Conservation (phyloP, 768 basidiomycete genomes). For the Fomitopsis pulvina region DNA sequence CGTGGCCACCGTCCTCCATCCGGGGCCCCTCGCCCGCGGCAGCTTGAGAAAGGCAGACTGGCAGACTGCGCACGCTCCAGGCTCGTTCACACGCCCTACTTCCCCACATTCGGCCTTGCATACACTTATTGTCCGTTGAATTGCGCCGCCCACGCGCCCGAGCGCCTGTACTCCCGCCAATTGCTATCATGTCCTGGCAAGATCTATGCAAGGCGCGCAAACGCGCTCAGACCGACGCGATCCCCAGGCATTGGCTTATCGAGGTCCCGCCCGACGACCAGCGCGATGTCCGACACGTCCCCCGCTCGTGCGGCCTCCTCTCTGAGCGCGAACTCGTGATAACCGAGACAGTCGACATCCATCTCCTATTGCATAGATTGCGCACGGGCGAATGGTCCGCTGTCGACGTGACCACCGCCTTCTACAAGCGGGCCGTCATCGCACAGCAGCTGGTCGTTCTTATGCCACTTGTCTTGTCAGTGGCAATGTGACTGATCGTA, state of each 20-base stretch:
- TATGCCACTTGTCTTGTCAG: background rate
- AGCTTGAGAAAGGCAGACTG: background rate
- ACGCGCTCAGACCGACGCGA: constrained; percentile 41
- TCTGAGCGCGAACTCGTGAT: constrained; percentile 51
- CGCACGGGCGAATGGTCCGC: constrained; percentile 51
- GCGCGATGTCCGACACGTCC: constrained; percentile 48
- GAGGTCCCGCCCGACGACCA: constrained; percentile 37
- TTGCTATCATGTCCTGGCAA: constrained; percentile 33
- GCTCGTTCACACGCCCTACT: no score
- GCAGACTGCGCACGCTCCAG: no score
- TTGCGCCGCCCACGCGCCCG: background rate
- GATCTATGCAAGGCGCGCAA: constrained; percentile 48
- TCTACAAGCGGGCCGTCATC: constrained; percentile 42
- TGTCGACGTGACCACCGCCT: constrained; percentile 40
- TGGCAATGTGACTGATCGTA: background rate
- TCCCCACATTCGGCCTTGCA: no score
- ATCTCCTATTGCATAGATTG: constrained; percentile 44
- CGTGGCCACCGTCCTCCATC: background rate
- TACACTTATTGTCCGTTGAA: no score
- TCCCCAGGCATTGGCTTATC: constrained; percentile 63
- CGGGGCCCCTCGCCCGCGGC: background rate
- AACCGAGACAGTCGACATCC: constrained; percentile 44
- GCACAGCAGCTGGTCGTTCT: constrained; percentile 39
- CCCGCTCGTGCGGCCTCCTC: constrained; percentile 52
- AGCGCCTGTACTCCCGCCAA: background rate